phyloP scores from a whole-genome alignment of 2,329 filamentous ascomycete species.

The Hymenoscyphus occultus region DNA sequence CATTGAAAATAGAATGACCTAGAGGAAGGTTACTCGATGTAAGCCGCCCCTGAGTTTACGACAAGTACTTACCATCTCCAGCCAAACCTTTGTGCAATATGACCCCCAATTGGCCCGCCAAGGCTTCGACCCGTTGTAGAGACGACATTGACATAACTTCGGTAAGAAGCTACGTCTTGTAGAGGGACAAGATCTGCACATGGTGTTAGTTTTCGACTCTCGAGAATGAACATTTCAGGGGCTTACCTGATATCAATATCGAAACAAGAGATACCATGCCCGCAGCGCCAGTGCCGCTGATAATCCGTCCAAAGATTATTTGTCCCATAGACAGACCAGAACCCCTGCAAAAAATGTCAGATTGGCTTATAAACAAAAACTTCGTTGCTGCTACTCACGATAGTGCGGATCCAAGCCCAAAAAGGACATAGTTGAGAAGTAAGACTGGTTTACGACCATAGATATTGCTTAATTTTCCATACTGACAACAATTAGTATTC shows the following conservation, averaged over 20 bases:
- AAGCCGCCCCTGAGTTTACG: not conserved
- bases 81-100: slow-evolving; percentile 50
- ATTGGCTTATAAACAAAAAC: not conserved
- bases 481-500: slow-evolving; percentile 38
- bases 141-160: slow-evolving; percentile 52
- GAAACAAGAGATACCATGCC: slow-evolving; percentile 51
- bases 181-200: slow-evolving; percentile 48
- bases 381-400: slow-evolving; percentile 41
- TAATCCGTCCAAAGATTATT: slow-evolving; percentile 49
- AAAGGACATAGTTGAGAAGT: slow-evolving; percentile 48
- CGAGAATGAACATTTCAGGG: too few relatives aligned
- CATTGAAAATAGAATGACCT: slow-evolving; percentile 54
- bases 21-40: not conserved
- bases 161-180: slow-evolving; percentile 51
- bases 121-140: slow-evolving; percentile 50
- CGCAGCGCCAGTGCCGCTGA: slow-evolving; percentile 51
- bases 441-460: slow-evolving; percentile 54
- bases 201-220: not conserved
- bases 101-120: slow-evolving; percentile 53
- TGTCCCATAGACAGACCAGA: slow-evolving; percentile 46
- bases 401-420: slow-evolving; percentile 42
- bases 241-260: slow-evolving; percentile 49
- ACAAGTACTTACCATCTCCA: slow-evolving; percentile 49
- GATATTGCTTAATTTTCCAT: slow-evolving; percentile 55
- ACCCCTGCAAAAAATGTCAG: slow-evolving; percentile 41